Conservation (phyloP, 805 yeast species). For the Yarrowia sp. region DNA sequence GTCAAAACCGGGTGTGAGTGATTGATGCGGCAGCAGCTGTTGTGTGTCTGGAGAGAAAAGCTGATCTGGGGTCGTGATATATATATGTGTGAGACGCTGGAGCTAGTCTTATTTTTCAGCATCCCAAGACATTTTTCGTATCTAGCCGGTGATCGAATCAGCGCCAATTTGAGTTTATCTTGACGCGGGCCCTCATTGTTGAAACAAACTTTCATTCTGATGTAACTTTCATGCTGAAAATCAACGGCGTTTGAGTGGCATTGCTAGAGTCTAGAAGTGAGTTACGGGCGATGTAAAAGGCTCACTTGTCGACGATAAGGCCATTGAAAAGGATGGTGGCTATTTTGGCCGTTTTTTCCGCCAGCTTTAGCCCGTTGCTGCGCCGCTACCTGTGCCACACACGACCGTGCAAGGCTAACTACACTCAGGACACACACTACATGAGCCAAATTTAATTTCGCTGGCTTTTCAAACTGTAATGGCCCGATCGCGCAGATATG, state of each 20-base stretch:
- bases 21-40: conserved; percentile 15
- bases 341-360: background rate
- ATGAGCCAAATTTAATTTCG: background rate
- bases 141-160: conserved; percentile 21
- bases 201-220: background rate
- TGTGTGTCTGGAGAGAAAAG: conserved; percentile 5
- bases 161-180: background rate
- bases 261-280: background rate
- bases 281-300: background rate
- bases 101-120: background rate
- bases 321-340: too few species aligned
- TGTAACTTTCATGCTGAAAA: background rate
- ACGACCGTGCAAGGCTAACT: background rate
- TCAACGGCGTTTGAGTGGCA: conserved; percentile 3
- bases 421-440: conserved; percentile 5
- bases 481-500: background rate
- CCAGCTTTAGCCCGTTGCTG: background rate
- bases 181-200: conserved; percentile 16
- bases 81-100: conserved; percentile 7
- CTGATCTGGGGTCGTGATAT: conserved; percentile 12
- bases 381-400: background rate
- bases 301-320: background rate
- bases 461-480: background rate
- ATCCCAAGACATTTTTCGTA: background rate
- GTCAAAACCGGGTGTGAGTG: conserved; percentile 16